These are phyloP conservation scores for Scutellaria minor DNA, from an alignment of 257 asterid genomes.

Conservation along the genomic window DNA sequence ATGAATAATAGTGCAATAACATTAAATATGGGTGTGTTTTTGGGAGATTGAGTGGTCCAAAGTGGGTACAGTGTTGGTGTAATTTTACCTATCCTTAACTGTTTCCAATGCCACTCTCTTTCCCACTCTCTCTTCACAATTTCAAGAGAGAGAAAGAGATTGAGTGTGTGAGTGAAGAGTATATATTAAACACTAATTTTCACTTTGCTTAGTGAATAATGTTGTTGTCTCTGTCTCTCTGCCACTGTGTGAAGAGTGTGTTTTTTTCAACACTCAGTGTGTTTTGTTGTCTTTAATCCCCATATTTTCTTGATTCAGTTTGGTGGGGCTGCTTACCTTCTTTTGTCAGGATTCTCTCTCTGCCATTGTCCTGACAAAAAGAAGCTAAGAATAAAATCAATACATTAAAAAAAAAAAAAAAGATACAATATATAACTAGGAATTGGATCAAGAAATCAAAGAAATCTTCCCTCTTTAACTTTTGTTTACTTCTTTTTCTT, in stretches of 20 bases:
- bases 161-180: too few relatives aligned
- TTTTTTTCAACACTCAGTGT: background rate
- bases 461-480: constrained; percentile 19
- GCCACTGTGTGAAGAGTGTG: constrained; percentile 1
- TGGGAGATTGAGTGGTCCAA: constrained; percentile 33
- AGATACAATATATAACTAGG: constrained; percentile 6
- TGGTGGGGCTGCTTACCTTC: constrained; percentile 78
- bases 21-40: constrained; percentile 27
- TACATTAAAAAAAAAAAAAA: too few relatives aligned
- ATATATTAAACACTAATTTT: too few relatives aligned
- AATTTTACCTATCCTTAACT: constrained; percentile 45
- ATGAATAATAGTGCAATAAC: background rate
- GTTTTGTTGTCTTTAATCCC: constrained; percentile 25
- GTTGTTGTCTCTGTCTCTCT: background rate
- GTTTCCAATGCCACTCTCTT: constrained; percentile 45
- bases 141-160: background rate
- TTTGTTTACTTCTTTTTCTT: constrained; percentile 20
- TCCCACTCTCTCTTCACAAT: constrained; percentile 20
- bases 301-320: constrained; percentile 42
- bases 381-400: constrained; percentile 32
- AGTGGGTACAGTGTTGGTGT: constrained; percentile 51
- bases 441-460: constrained; percentile 19
- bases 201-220: too few relatives aligned
- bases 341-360: constrained; percentile 55
- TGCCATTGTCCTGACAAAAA: constrained; percentile 36